phyloP scores from a whole-genome alignment of 106 monocot genomes.

The Dendrobium chrysotoxum region DNA sequence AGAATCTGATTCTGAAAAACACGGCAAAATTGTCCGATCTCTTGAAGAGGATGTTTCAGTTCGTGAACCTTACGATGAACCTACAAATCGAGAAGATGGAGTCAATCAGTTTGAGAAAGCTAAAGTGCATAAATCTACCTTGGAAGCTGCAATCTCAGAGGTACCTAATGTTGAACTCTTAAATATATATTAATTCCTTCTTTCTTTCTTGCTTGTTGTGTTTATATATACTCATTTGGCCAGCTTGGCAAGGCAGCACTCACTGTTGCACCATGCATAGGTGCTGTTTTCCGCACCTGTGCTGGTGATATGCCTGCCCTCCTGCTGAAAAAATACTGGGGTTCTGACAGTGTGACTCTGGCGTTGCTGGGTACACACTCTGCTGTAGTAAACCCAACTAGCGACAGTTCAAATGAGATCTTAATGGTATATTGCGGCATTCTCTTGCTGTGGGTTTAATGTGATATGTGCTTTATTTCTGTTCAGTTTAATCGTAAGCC shows the following conservation, averaged over 20 bases:
- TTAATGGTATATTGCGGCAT: neutral
- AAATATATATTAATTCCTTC: neutral
- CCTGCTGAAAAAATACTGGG: neutral
- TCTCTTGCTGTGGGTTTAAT: neutral
- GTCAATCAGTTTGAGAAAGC: conserved; percentile 83
- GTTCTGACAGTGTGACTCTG: neutral
- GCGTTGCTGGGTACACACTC: neutral
- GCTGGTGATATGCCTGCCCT: neutral
- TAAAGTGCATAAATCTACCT: conserved; percentile 95
- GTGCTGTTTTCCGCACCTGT: neutral
- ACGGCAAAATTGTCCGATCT: conserved; percentile 26
- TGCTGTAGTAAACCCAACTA: neutral
- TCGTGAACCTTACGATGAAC: conserved; percentile 31
- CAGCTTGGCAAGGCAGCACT: neutral
- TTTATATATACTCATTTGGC: neutral
- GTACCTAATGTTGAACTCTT: conserved; percentile 17
- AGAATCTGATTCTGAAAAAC: conserved; percentile 48
- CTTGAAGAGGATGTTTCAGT: conserved; percentile 49
- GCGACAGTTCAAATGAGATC: neutral
- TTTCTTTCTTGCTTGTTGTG: neutral
- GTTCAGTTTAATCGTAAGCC: conserved; percentile 88
- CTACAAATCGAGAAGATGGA: conserved; percentile 53
- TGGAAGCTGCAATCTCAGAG: conserved; percentile 87
- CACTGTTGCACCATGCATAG: neutral
- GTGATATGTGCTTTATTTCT: conserved; percentile 1